phyloP scores from a whole-genome alignment of 495 filamentous ascomycete genomes.

The Hyaloscypha finlandica region DNA sequence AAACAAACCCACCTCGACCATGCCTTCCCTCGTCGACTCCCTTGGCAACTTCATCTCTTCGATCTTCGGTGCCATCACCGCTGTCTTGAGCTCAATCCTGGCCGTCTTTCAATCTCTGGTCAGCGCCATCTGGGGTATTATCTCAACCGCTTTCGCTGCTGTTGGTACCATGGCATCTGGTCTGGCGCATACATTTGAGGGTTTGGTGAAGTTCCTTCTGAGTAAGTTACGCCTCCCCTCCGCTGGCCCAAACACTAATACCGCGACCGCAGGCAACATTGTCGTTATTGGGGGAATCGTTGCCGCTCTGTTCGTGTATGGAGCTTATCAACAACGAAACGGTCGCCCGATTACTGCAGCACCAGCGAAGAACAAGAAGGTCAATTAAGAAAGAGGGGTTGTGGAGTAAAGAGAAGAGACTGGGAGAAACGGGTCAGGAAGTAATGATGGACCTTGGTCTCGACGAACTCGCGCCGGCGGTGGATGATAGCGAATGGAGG shows the following conservation, averaged over 20 bases:
- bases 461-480: background rate
- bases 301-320: slow-evolving; percentile 44
- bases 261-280: slow-evolving; percentile 44
- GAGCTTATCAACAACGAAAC: slow-evolving; percentile 41
- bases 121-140: slow-evolving; percentile 36
- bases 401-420: background rate
- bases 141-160: slow-evolving; percentile 35
- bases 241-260: background rate
- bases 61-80: slow-evolving; percentile 31
- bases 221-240: slow-evolving; percentile 33
- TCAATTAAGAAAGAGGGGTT: slow-evolving; percentile 8
- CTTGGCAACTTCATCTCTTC: slow-evolving; percentile 41
- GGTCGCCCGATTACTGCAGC: slow-evolving; percentile 22
- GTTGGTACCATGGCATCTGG: slow-evolving; percentile 28
- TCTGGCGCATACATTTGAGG: slow-evolving; percentile 38
- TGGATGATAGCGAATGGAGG: background rate
- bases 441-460: background rate
- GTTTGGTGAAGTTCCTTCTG: slow-evolving; percentile 43
- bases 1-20: slow-evolving; percentile 17
- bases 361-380: slow-evolving; percentile 19
- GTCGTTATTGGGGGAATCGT: slow-evolving; percentile 51
- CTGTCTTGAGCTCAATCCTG: slow-evolving; percentile 30
- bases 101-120: slow-evolving; percentile 40
- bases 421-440: background rate
- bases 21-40: slow-evolving; percentile 40